Evolutionary conservation across 257 asterid genomes (phyloP), one percentile per base, ranked within the genome.

Genomic region (Penstemon eatonii): DNA sequence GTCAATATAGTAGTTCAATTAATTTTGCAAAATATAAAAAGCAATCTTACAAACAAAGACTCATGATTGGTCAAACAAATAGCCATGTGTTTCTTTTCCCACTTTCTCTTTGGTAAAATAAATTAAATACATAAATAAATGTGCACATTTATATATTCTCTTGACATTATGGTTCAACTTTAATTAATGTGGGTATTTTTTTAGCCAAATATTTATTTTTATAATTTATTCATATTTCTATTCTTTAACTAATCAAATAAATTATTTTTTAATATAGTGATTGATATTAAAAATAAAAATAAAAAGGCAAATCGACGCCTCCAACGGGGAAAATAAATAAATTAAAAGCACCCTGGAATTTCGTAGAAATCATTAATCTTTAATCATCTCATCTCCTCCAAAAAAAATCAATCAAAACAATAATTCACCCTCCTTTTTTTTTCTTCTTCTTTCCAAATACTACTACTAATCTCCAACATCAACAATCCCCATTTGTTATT

Each of bases 41-140:
- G 42, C 69, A 69, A 70, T 58, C 80, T 75, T 70, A 62, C 2
- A 52, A 56, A 60, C 33, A 45, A 71, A 76, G 73, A 25, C 63
- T 66, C 68, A 56, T 56, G 11, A 66, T 70, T 78, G 70, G 79
- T 73, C 73, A 78, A 69, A 60, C 74, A 60, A 77, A 63, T 43
- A 57, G 51, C 53, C 76, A 73, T 47, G 68, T 60, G 64, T 61
- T 71, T 41, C 47, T 46, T 33, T 40, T 47, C 9, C 25, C n/a
- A 33, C 36, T 60, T 44, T 62, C 36, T 5, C 41, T 62, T 62
- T 62, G n/a, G 8, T 15, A 62, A 8, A 18, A 19, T 5, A 57
- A 57, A 57, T 10, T 1, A 18, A 18, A 5, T 3, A 11, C 6
- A 25, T 15, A 15, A 15, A 15, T 15, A 45, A 45, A 45, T 7